Evolutionary conservation across 2,329 filamentous ascomycete species (phyloP).

Genomic region (Xylariaceae sp.): DNA sequence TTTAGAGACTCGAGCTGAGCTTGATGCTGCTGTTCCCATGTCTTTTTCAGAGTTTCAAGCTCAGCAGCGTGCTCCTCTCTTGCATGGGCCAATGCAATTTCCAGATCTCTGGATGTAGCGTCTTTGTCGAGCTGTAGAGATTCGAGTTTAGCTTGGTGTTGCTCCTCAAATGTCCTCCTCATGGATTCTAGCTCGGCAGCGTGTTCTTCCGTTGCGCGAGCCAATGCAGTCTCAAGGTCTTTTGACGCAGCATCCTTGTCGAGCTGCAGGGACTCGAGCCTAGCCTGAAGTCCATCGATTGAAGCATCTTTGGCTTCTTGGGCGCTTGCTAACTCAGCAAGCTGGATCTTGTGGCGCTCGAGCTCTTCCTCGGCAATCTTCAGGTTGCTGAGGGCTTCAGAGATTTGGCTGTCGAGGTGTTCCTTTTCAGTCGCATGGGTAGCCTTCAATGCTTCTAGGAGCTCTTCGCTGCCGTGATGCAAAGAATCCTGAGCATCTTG

Average conservation of each 20-base stretch:
- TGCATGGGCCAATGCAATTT: conserved; percentile 36
- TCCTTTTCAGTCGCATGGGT: conserved; percentile 47
- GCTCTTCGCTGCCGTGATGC: conserved; percentile 40
- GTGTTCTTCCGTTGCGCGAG: conserved; percentile 43
- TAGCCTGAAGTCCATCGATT: conserved; percentile 45
- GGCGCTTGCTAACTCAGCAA: conserved; percentile 43
- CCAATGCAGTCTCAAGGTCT: conserved; percentile 35
- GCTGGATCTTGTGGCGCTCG: conserved; percentile 44
- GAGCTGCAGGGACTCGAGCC: conserved; percentile 43
- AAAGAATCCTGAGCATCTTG: conserved; percentile 39
- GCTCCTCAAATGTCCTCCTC: conserved; percentile 43
- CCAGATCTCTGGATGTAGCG: conserved; percentile 35
- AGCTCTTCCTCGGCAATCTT: conserved; percentile 47
- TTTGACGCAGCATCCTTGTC: conserved; percentile 38
- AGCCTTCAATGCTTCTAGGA: conserved; percentile 45
- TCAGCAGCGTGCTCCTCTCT: conserved; percentile 45
- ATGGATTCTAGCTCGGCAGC: conserved; percentile 45
- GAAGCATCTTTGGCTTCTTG: conserved; percentile 47
- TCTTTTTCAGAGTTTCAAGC: conserved; percentile 45
- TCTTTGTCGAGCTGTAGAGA: conserved; percentile 39
- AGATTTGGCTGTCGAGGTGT: conserved; percentile 42
- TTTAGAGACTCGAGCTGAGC: conserved; percentile 46
- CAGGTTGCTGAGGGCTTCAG: conserved; percentile 47
- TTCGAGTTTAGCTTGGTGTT: conserved; percentile 52
- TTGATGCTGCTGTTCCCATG: conserved; percentile 47